Percentiles rank a stretch among this genome's conserved stretches.
Evolutionary conservation across 306 rosid genomes (phyloP).

Genomic region (Inga laurina): DNA sequence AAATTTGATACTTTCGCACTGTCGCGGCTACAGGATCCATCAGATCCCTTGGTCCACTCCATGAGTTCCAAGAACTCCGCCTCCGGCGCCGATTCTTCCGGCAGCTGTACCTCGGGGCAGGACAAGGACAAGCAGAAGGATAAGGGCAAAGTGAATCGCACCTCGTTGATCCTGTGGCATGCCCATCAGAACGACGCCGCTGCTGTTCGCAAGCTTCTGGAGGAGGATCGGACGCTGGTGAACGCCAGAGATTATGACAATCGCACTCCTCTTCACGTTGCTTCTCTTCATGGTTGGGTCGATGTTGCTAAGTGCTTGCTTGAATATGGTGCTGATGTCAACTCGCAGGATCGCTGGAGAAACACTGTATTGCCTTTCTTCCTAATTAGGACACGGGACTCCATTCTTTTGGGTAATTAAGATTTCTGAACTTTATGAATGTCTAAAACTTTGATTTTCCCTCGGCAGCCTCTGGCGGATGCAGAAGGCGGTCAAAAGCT

Average conservation of each 20-base stretch:
- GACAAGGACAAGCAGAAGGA: constrained; percentile 61
- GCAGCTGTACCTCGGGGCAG: constrained; percentile 7
- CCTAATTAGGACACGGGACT: not conserved
- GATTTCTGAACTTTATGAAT: not conserved
- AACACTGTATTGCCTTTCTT: constrained; percentile 60
- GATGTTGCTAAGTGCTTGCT: constrained; percentile 74
- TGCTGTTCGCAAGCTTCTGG: constrained; percentile 81
- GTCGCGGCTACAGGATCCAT: not conserved
- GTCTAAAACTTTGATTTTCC: constrained; percentile 14
- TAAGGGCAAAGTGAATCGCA: constrained; percentile 76
- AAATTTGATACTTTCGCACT: not conserved
- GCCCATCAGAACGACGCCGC: constrained; percentile 79
- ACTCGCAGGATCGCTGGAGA: constrained; percentile 96
- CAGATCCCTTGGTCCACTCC: constrained; percentile 27
- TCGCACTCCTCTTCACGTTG: constrained; percentile 92
- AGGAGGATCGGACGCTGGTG: constrained; percentile 79
- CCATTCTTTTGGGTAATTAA: not conserved
- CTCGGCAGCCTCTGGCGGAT: constrained; percentile 85
- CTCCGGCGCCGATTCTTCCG: constrained; percentile 28
- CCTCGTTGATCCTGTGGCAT: constrained; percentile 86
- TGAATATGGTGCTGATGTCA: constrained; percentile 83
- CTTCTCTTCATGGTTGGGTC: constrained; percentile 85
- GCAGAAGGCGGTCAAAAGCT: constrained; percentile 82
- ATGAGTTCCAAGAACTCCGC: constrained; percentile 61
- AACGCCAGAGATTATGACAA: constrained; percentile 80